phyloP scores from a whole-genome alignment of 805 yeast species.

The Lipomyces chichibuensis region DNA sequence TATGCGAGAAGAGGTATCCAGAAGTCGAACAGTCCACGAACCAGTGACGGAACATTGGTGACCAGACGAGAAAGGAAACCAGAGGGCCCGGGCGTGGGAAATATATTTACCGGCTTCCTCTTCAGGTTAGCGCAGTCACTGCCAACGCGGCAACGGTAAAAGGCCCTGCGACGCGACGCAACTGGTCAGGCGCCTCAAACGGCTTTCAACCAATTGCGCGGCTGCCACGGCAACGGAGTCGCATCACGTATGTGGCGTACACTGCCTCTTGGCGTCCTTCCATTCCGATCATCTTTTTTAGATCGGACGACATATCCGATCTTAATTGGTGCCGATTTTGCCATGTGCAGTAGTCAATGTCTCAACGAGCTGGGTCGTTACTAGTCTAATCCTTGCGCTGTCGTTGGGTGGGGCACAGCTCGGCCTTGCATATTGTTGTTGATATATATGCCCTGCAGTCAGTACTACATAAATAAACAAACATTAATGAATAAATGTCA shows the following conservation, averaged over 20 bases:
- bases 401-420: no score
- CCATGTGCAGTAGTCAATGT: neutral
- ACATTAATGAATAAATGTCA: no score
- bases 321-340: no score
- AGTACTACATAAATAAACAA: no score
- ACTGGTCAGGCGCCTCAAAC: neutral
- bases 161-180: neutral
- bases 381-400: no score
- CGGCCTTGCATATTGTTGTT: no score
- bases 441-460: no score
- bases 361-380: neutral
- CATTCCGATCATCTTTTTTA: neutral
- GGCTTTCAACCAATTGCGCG: neutral
- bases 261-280: neutral
- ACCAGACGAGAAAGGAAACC: neutral
- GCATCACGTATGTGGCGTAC: neutral
- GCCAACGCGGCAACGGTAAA: neutral
- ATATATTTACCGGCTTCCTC: neutral
- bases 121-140: neutral
- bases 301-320: neutral
- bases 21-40: neutral
- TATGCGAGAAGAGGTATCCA: neutral
- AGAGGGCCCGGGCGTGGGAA: neutral
- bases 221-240: conserved; percentile 3
- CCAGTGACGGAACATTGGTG: neutral